Base-by-base conservation (phyloP, 768 basidiomycete genomes). In the Pholiota microspora region DNA sequence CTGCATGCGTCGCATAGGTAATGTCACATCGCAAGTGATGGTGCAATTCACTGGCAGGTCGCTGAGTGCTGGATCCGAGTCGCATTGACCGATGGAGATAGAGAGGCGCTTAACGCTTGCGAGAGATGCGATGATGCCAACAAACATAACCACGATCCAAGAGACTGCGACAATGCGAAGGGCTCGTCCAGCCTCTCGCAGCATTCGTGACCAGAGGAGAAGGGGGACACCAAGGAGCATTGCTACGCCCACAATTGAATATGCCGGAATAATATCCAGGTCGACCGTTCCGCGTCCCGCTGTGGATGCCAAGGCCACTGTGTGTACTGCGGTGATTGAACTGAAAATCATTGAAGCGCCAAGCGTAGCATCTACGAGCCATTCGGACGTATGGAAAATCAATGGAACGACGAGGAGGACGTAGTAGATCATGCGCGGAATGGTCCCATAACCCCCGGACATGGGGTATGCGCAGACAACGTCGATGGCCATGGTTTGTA, bases 341-440 rank as follows among this genome's bases (percentile, higher is more conserved):
- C 51, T 52, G 45, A 53, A 57, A 13, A 57, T 49, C 56, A 53
- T 57, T 27, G 56, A 57, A 35, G 56, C 51, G 13, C 56, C 56
- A 32, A 57, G 56, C 6, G 56, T 52, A n/a, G 51, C 42, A 29
- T 46, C 45, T 45, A 57, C 56, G 5, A 57, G 36, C 56, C 51
- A 57, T 10, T 57, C 45, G 4, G 45, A 52, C 27, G 38, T 57
- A 31, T 57, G 56, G 24, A 57, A 57, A 16, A 53, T 18, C 0
- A 52, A 34, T 12, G 35, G 47, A n/a, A 53, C 29, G 28, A 53
- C 29, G 21, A 57, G 50, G 5, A 57, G 46, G 46, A 52, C 42
- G 45, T 53, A 57, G 27, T 57, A 57, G 9, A 57, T 45, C 38
- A 53, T 48, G 32, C 51, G 51, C 23, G 56, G 45, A 16, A 57